A percentile compares a stretch with the other conserved stretches of the same genome.
phyloP scores from a whole-genome alignment of 208 protist species.

The Acanthamoeba divionensis region DNA sequence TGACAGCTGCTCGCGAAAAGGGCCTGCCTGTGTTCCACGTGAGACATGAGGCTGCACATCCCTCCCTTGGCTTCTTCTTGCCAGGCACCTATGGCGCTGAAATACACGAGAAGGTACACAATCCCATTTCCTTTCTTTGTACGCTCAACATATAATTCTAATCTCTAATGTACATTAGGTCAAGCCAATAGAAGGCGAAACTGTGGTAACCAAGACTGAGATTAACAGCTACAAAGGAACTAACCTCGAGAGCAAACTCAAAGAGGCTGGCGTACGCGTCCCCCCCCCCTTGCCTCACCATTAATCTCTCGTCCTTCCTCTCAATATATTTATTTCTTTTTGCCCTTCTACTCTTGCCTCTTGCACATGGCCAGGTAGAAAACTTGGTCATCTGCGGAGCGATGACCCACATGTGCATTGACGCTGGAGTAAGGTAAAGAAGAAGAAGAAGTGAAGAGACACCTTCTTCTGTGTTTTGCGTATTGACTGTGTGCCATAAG shows the following conservation, averaged over 20 bases:
- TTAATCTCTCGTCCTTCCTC: neutral
- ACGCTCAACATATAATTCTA: neutral
- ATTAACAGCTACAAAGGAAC: conserved; percentile 53
- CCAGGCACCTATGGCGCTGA: conserved; percentile 17
- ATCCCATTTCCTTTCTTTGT: neutral
- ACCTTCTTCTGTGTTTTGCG: no score
- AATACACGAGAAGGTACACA: neutral
- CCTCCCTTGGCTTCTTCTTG: conserved; percentile 49
- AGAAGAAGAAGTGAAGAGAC: no score
- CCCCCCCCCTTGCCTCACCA: neutral
- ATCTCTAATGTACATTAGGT: neutral
- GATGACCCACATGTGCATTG: conserved; percentile 58
- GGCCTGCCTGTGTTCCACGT: conserved; percentile 12
- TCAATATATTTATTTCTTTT: neutral
- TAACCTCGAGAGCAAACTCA: neutral
- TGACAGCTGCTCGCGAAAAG: conserved; percentile 5
- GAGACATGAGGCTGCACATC: conserved; percentile 18
- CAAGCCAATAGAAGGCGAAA: conserved; percentile 5
- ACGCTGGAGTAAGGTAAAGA: neutral
- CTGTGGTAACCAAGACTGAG: conserved; percentile 7
- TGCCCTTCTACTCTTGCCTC: neutral
- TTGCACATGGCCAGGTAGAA: neutral
- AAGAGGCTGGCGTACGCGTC: conserved; percentile 20
- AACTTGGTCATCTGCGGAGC: conserved; percentile 49
- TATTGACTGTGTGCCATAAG: no score